phyloP scores from a whole-genome alignment of 345 rosid species.

The Sonneratia caseolaris region DNA sequence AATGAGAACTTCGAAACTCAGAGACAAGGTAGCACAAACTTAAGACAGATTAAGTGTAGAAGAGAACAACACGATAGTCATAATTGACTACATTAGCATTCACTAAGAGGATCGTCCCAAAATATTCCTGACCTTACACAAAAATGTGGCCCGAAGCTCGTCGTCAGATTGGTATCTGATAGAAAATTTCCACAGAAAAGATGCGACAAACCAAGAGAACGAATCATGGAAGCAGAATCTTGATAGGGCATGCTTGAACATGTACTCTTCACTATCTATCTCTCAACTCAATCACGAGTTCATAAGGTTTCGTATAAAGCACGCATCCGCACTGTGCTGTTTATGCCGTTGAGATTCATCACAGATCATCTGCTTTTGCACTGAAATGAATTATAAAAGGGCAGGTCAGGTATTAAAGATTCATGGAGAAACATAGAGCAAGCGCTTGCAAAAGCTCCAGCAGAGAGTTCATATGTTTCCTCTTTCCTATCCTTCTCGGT shows the following conservation, averaged over 20 bases:
- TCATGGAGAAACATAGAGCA: not conserved
- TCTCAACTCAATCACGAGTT: not conserved
- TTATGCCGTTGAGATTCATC: not conserved
- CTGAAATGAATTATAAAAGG: not conserved
- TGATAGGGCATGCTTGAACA: not conserved
- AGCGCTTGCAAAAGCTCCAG: not conserved
- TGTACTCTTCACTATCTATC: not conserved
- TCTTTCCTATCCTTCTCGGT: not conserved
- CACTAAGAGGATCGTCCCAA: too few relatives aligned
- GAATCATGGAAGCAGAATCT: not conserved
- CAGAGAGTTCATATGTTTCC: not conserved
- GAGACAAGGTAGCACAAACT: not conserved
- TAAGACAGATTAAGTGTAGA: not conserved
- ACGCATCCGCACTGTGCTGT: not conserved
- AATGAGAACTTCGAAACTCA: too few relatives aligned
- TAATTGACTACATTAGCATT: not conserved
- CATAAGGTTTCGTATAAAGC: not conserved
- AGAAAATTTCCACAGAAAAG: too few relatives aligned
- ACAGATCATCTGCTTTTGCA: not conserved
- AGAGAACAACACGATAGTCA: not conserved
- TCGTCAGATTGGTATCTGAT: too few relatives aligned
- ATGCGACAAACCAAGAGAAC: not conserved
- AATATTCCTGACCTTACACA: too few relatives aligned
- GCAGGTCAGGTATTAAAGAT: not conserved
- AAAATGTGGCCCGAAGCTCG: too few relatives aligned